Percentiles rank a stretch among this genome's conserved stretches.
Conservation (phyloP, 225 moss, liverwort and hornwort species). For the Asterella californica region DNA sequence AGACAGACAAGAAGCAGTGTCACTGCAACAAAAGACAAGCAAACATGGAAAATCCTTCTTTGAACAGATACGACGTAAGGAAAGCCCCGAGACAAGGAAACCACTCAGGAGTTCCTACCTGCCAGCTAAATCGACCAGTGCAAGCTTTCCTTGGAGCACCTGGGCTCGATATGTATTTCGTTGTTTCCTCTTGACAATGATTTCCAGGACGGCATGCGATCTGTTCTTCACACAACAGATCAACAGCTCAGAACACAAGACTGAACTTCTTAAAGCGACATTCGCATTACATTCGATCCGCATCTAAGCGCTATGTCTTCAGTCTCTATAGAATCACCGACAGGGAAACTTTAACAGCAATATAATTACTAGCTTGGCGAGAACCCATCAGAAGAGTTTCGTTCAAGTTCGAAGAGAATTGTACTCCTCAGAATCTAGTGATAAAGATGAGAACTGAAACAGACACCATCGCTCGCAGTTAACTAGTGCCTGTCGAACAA, state of each 20-base stretch:
- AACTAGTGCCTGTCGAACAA: not conserved
- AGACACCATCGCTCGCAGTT: not conserved
- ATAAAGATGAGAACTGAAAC: not conserved
- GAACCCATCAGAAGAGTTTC: not conserved
- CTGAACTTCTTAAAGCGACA: not conserved
- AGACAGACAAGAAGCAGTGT: not conserved
- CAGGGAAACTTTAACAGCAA: not conserved
- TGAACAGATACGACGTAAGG: not conserved
- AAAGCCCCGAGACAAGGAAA: not conserved
- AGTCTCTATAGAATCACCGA: too few species aligned
- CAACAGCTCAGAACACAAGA: not conserved
- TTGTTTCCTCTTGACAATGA: constrained; percentile 73
- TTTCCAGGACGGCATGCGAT: constrained; percentile 84
- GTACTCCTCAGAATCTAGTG: not conserved
- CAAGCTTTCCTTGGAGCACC: constrained; percentile 70
- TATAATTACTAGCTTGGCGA: not conserved
- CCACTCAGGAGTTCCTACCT: constrained; percentile 35
- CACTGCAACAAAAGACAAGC: not conserved
- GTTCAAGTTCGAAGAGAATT: not conserved
- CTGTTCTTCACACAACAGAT: constrained; percentile 21
- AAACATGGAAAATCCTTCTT: not conserved
- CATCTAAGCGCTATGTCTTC: not conserved
- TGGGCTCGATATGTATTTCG: constrained; percentile 72
- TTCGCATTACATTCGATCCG: not conserved
- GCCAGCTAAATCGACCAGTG: constrained; percentile 83